Conservation (phyloP, 2,329 filamentous ascomycete genomes). For the Harringtonia lauricola region DNA sequence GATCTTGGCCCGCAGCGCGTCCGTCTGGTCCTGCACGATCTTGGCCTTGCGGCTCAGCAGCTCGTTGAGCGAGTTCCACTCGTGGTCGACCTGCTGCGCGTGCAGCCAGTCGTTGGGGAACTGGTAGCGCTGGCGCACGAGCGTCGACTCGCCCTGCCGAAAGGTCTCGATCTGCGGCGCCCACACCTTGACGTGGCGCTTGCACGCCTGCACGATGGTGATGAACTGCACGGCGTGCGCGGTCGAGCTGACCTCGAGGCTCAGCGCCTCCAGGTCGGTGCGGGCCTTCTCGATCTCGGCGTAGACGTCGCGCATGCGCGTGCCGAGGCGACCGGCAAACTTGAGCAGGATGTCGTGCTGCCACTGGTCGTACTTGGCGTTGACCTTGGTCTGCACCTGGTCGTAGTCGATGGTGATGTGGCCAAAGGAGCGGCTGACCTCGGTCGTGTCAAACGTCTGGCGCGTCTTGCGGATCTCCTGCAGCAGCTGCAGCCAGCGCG, state of each 20-base stretch:
- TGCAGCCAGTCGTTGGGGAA: constrained; percentile 91
- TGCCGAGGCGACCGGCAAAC: constrained; percentile 81
- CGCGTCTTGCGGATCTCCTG: constrained; percentile 94
- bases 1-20: constrained; percentile 91
- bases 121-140: constrained; percentile 85
- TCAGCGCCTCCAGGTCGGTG: constrained; percentile 82
- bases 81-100: constrained; percentile 90
- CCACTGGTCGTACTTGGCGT: constrained; percentile 99
- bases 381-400: constrained; percentile 97
- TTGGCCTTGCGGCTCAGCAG: constrained; percentile 86
- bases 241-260: constrained; percentile 86
- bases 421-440: constrained; percentile 84
- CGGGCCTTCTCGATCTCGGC: constrained; percentile 85
- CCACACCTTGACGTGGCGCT: constrained; percentile 87
- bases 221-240: constrained; percentile 98
- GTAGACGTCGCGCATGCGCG: constrained; percentile 84
- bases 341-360: constrained; percentile 93
- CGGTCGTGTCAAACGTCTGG: constrained; percentile 93
- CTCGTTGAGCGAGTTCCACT: constrained; percentile 90
- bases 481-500: constrained; percentile 88
- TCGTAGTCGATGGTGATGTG: constrained; percentile 96
- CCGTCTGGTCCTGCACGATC: constrained; percentile 92
- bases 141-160: constrained; percentile 85
- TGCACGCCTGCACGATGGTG: constrained; percentile 92
- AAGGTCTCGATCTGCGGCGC: constrained; percentile 94